Percentiles rank a stretch among this genome's conserved stretches.
Evolutionary conservation across 2,329 filamentous ascomycete genomes (phyloP).

Genomic region (Balansia obtecta): DNA sequence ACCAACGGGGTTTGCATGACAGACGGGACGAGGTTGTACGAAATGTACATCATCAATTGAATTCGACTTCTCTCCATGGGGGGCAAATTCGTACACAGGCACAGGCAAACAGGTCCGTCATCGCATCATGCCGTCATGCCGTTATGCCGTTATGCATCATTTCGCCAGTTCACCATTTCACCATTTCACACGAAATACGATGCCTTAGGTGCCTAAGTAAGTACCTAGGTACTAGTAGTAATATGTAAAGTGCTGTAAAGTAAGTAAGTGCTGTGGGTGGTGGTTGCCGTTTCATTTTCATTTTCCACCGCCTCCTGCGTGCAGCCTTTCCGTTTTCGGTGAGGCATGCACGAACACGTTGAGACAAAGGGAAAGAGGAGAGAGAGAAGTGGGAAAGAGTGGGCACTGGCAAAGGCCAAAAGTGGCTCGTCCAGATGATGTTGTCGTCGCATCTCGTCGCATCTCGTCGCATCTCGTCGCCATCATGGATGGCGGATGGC

Average conservation of each 20-base stretch:
- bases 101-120: too few relatives aligned
- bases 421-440: neutral
- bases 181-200: neutral
- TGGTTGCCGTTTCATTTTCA: too few relatives aligned
- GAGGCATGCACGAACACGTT: neutral
- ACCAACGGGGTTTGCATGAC: neutral
- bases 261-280: too few relatives aligned
- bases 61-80: neutral
- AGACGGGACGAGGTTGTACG: neutral
- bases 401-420: neutral
- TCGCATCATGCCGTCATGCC: too few relatives aligned
- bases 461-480: neutral
- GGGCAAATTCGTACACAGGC: too few relatives aligned
- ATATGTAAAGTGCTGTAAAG: too few relatives aligned
- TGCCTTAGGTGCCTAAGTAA: too few relatives aligned
- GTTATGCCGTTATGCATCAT: too few relatives aligned
- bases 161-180: neutral
- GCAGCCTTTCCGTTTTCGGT: neutral
- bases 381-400: neutral
- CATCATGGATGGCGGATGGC: too few relatives aligned
- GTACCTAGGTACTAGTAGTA: too few relatives aligned
- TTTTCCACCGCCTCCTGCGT: too few relatives aligned
- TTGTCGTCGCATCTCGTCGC: neutral
- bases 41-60: neutral
- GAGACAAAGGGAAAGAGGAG: neutral